Evolutionary conservation across 495 filamentous ascomycete species (phyloP).

Genomic region (Aspergillus egyptiacus): DNA sequence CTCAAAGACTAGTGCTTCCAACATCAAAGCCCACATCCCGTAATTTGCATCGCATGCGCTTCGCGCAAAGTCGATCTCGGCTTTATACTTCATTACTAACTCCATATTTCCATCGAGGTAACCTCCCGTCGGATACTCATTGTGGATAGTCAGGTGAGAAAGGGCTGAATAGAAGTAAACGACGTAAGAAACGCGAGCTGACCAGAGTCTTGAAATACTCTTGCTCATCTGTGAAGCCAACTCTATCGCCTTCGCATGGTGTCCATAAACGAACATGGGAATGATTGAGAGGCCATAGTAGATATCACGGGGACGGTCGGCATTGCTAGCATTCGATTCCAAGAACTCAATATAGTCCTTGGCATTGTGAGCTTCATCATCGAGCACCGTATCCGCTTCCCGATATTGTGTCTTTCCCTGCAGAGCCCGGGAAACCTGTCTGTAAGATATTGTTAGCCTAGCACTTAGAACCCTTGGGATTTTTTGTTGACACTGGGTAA

Average conservation of each 20-base stretch:
- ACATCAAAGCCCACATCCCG: slow-evolving; percentile 63
- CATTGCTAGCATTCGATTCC: slow-evolving; percentile 44
- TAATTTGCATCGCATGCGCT: slow-evolving; percentile 72
- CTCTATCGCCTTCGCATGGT: slow-evolving; percentile 61
- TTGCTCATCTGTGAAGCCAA: slow-evolving; percentile 57
- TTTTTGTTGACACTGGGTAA: no score
- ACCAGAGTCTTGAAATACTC: slow-evolving; percentile 61
- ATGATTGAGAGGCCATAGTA: slow-evolving; percentile 71
- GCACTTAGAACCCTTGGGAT: background rate
- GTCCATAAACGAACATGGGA: slow-evolving; percentile 68
- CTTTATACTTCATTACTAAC: slow-evolving; percentile 50
- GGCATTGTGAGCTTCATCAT: slow-evolving; percentile 64
- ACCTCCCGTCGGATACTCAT: slow-evolving; percentile 45
- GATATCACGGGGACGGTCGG: slow-evolving; percentile 56
- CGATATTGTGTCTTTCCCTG: slow-evolving; percentile 73
- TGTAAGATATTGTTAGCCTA: slow-evolving; percentile 17
- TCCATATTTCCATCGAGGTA: slow-evolving; percentile 51
- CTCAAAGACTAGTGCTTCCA: slow-evolving; percentile 70
- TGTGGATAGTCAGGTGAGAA: slow-evolving; percentile 56
- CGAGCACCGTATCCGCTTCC: slow-evolving; percentile 55
- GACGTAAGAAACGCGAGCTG: slow-evolving; percentile 58
- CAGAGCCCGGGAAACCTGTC: slow-evolving; percentile 70
- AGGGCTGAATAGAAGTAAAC: slow-evolving; percentile 66
- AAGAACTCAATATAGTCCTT: slow-evolving; percentile 56
- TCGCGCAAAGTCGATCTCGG: slow-evolving; percentile 63